phyloP scores from a whole-genome alignment of 2,329 filamentous ascomycete genomes.

The Apiospora saccharicola region DNA sequence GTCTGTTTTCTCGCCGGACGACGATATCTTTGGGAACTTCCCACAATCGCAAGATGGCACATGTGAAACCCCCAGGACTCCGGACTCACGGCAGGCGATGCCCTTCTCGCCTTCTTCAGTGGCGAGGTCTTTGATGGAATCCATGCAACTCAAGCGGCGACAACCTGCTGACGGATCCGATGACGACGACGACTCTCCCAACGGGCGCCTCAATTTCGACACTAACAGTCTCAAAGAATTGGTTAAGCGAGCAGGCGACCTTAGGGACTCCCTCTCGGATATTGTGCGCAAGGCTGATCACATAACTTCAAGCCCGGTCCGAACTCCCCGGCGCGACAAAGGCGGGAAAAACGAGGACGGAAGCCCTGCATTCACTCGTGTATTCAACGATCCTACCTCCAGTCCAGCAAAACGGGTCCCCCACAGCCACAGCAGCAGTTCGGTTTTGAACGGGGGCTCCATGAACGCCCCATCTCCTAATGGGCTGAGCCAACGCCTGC shows the following conservation, averaged over 20 bases:
- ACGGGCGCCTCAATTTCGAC: conserved; percentile 69
- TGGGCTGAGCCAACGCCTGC: conserved; percentile 61
- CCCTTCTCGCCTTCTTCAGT: conserved; percentile 55
- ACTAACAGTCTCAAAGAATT: conserved; percentile 73
- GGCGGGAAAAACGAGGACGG: conserved; percentile 55
- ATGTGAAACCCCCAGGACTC: conserved; percentile 49
- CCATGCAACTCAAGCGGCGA: conserved; percentile 64
- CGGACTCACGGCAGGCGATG: conserved; percentile 46
- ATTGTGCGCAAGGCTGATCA: conserved; percentile 66
- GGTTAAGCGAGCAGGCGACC: conserved; percentile 67
- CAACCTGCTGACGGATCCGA: conserved; percentile 48
- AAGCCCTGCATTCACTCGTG: conserved; percentile 72
- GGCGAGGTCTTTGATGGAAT: conserved; percentile 69
- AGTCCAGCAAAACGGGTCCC: conserved; percentile 60
- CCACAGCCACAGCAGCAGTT: conserved; percentile 62
- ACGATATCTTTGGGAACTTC: conserved; percentile 69
- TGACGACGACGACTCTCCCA: conserved; percentile 43
- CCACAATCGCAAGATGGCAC: conserved; percentile 49
- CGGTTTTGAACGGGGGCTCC: conserved; percentile 57
- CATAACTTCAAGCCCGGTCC: conserved; percentile 62
- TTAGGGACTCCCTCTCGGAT: conserved; percentile 67
- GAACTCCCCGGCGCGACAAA: conserved; percentile 57
- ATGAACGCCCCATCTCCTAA: conserved; percentile 61
- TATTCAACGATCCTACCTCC: conserved; percentile 68
- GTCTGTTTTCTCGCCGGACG: conserved; percentile 71